Percentiles rank a stretch among this genome's conserved stretches.
Evolutionary conservation across 2,329 filamentous ascomycete species (phyloP).

Genomic region (Trichoderma asperellum): DNA sequence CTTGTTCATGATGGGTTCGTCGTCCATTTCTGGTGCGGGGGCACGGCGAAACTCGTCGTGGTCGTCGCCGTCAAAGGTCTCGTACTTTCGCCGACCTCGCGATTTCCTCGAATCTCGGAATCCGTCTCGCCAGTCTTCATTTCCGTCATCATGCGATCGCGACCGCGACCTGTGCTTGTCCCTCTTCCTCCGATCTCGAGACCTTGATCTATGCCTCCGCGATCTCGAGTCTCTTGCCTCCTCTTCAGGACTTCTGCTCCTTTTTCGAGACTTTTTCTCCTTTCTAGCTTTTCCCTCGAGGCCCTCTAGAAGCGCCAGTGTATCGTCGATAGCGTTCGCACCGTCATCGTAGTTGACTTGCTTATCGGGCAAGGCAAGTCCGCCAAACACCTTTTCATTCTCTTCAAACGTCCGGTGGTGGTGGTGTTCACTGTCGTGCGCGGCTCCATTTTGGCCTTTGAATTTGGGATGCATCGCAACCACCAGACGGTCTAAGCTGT

Average conservation of each 20-base stretch:
- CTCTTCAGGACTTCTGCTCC: slow-evolving; percentile 62
- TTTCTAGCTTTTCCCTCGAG: slow-evolving; percentile 69
- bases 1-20: slow-evolving; percentile 79
- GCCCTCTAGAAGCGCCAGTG: slow-evolving; percentile 86
- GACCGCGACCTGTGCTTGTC: slow-evolving; percentile 44
- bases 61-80: slow-evolving; percentile 47
- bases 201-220: slow-evolving; percentile 47
- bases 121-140: slow-evolving; percentile 52
- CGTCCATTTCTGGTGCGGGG: slow-evolving; percentile 76
- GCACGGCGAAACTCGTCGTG: slow-evolving; percentile 67
- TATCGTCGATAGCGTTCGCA: slow-evolving; percentile 82
- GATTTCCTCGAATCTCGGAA: slow-evolving; percentile 40
- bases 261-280: slow-evolving; percentile 55
- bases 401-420: slow-evolving; percentile 59
- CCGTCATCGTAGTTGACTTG: slow-evolving; percentile 48
- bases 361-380: slow-evolving; percentile 83
- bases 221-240: slow-evolving; percentile 48
- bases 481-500: slow-evolving; percentile 89
- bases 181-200: slow-evolving; percentile 46
- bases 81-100: slow-evolving; percentile 44
- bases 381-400: slow-evolving; percentile 88
- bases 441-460: slow-evolving; percentile 59
- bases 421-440: slow-evolving; percentile 47
- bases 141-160: slow-evolving; percentile 45
- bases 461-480: slow-evolving; percentile 89